phyloP scores from a whole-genome alignment of 148 eudicot species.

The Camellia lanceoleosa region DNA sequence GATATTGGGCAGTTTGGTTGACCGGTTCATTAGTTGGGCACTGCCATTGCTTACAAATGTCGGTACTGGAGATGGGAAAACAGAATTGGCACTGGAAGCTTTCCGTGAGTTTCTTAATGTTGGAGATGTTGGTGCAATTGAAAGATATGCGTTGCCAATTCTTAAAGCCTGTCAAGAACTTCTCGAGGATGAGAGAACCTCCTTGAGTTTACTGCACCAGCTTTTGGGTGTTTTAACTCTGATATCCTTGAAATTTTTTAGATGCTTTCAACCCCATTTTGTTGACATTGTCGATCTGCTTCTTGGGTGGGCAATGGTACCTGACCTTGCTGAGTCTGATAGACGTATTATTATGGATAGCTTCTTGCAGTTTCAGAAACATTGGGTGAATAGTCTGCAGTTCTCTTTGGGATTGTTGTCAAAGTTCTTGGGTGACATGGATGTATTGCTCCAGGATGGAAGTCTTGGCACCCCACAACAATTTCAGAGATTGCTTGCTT shows the following conservation, averaged over 20 bases:
- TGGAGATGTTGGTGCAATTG: slow-evolving; percentile 73
- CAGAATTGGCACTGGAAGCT: slow-evolving; percentile 69
- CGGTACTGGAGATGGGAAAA: slow-evolving; percentile 42
- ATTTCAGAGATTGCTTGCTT: slow-evolving; percentile 71
- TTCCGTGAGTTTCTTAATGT: slow-evolving; percentile 80
- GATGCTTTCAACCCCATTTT: slow-evolving; percentile 90
- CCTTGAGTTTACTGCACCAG: slow-evolving; percentile 64
- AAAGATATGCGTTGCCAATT: slow-evolving; percentile 71
- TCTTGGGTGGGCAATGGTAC: slow-evolving; percentile 98
- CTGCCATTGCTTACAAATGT: slow-evolving; percentile 61
- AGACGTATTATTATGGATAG: slow-evolving; percentile 69
- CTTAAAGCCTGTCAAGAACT: slow-evolving; percentile 87
- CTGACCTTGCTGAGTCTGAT: slow-evolving; percentile 78
- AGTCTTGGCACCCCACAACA: slow-evolving; percentile 80
- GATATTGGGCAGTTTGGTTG: slow-evolving; percentile 56
- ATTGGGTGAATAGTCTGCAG: slow-evolving; percentile 83
- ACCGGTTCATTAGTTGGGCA: slow-evolving; percentile 82
- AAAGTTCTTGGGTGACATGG: slow-evolving; percentile 96
- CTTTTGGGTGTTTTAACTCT: slow-evolving; percentile 70
- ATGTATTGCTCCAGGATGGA: slow-evolving; percentile 80
- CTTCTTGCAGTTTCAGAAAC: slow-evolving; percentile 95
- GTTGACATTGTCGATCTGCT: slow-evolving; percentile 95
- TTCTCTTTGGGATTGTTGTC: slow-evolving; percentile 79
- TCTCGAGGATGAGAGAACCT: slow-evolving; percentile 94
- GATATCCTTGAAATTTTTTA: slow-evolving; percentile 74